Conservation (phyloP, 108 stramenopile genomes). For the Epipyxis sp. region DNA sequence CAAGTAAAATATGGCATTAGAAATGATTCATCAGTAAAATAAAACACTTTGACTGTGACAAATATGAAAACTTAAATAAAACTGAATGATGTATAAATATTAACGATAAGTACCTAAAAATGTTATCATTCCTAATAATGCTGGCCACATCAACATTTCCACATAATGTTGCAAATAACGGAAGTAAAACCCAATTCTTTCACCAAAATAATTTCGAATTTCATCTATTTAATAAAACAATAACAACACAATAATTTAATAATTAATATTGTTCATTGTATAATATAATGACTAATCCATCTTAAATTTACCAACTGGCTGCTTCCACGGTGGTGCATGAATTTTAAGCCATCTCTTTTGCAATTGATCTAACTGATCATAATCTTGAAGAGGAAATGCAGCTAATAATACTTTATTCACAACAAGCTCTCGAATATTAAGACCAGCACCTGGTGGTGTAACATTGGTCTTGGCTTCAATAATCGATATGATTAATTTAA, state of each 20-base stretch:
- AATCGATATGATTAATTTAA: neutral
- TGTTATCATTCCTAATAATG: neutral
- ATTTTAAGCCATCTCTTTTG: neutral
- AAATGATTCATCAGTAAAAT: constrained; percentile 30
- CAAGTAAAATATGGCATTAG: constrained; percentile 39
- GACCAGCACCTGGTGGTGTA: neutral
- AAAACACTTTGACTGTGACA: neutral
- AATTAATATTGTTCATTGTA: no score
- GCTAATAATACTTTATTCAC: neutral
- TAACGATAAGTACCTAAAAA: neutral
- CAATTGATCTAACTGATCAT: neutral
- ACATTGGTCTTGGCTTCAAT: neutral
- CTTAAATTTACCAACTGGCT: neutral
- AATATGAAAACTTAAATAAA: neutral
- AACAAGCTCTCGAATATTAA: neutral
- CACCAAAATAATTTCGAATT: constrained; percentile 36
- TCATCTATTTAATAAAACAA: no score
- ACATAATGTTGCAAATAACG: constrained; percentile 19
- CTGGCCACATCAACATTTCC: neutral
- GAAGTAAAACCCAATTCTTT: constrained; percentile 30
- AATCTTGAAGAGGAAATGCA: constrained; percentile 8
- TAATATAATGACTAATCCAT: no score
- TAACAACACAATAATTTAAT: no score
- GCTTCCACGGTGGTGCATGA: neutral
- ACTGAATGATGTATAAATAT: neutral